Base-by-base conservation (phyloP, 768 basidiomycete species). In the Trametes cubensis region DNA sequence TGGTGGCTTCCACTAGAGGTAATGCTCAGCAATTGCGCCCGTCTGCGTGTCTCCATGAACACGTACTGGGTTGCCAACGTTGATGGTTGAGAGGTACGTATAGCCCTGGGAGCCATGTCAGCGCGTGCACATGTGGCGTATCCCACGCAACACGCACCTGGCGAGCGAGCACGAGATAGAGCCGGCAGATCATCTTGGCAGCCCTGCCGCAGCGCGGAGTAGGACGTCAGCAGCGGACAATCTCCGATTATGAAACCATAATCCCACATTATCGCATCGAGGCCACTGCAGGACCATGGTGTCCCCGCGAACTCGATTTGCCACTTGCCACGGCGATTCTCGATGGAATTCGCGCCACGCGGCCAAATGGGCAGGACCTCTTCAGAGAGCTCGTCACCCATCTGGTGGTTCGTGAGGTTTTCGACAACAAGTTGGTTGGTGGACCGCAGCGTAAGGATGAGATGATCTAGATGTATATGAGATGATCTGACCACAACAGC, bases 361-460 rank as follows among this genome's bases (percentile, higher is more conserved):
- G 82, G 82, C 90, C 90, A 92, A 70, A 86, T 75, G 15, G 82
- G 81, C 66, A 86, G 77, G 23, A 92, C 78, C 3, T 75, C 72
- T 42, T 81, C 77, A 60, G 83, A 76, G 44, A 92, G 78, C 65
- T 88, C 87, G 39, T 84, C 80, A 50, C 87, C 73, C 0, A 84
- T 85, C 5, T 78, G 73, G 42, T 87, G 85, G 50, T 85, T 76
- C 20, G 73, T 72, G 26, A 81, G 67, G 55, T 78, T 79, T 28
- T 73, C 76, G 23, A 81, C 58, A 50, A 80, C 80, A 46, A 92
- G 73, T 73, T 90, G 86, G 67, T 84, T 87, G 59, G 83, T 81
- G 45, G 84, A 82, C 61, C 81, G 80, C 67, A 92, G 85, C 23
- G 87, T 83, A 50, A 92, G 76, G 69, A 91, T 87, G 77, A 91